Evolutionary conservation across 83 land plant genomes (phyloP), one percentile per base, ranked within the genome.

Genomic region (Picea abies): DNA sequence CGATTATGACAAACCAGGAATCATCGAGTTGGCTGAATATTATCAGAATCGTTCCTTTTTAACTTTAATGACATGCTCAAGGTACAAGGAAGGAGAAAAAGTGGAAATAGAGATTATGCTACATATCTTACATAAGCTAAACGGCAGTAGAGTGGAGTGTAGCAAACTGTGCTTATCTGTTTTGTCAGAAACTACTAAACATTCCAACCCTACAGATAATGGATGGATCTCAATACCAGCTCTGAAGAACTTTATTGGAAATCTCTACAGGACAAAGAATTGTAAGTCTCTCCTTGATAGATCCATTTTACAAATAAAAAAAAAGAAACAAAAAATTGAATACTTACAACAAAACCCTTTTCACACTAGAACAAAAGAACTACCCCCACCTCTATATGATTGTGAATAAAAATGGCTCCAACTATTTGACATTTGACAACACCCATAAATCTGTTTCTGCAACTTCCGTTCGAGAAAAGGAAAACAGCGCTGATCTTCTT

Each of bases 341-440:
- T 71, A 39, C 52, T 71, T 71, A 71, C 76, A 71, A 71, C 20
- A 71, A 71, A 39, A 20, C 76, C 44, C 19, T 47, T 71, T 71
- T 71, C 76, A 71, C 76, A 39, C 76, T 39, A 39, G 23, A 71
- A 71, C 76, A 71, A 41, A 71, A 71, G 76, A 71, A 71, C 76
- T 5, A 32, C 35, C 35, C 35, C 35, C 35, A 49, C 4, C 56
- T 72, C 44, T 72, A n/a, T n/a, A 44, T 44, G 76, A 72, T n/a
- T 72, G 49, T 72, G 49, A 15, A 44, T 72, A 20, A 44, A 72
- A 39, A 19, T 17, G 76, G 52, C 26, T 72, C 52, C 17, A 39
- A 72, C 14, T 39, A 11, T 25, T 67, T 26, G 35, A 67, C 35
- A 67, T 67, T 32, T 32, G 14, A 67, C 16, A 67, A 72, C 49